These are phyloP conservation scores for Penicillium coffeae DNA, from an alignment of 495 filamentous ascomycete species.

Conservation along the genomic window DNA sequence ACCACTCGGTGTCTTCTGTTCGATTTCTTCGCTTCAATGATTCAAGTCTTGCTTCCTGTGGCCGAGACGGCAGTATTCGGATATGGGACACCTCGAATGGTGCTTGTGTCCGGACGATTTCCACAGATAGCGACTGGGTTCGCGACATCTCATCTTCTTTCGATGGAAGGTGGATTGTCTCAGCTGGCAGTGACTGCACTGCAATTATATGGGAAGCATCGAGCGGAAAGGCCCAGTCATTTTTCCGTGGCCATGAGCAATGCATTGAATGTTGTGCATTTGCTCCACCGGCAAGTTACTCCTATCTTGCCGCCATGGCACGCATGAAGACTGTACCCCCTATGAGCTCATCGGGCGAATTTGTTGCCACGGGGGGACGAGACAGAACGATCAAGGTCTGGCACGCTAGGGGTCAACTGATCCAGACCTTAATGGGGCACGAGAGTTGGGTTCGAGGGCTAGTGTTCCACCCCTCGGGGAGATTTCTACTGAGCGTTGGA, in stretches of 20 bases:
- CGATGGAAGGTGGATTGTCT: conserved; percentile 79
- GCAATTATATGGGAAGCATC: conserved; percentile 78
- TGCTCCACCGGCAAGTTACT: conserved; percentile 72
- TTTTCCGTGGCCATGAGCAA: conserved; percentile 82
- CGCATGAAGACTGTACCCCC: conserved; percentile 74
- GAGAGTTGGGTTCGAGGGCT: conserved; percentile 89
- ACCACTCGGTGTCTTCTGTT: conserved; percentile 84
- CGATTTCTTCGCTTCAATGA: conserved; percentile 75
- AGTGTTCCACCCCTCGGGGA: conserved; percentile 87
- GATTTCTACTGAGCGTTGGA: conserved; percentile 74
- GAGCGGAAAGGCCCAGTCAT: conserved; percentile 59
- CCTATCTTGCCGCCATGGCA: conserved; percentile 61
- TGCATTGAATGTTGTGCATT: conserved; percentile 81
- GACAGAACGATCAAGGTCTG: conserved; percentile 89
- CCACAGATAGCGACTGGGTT: conserved; percentile 57
- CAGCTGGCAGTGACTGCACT: conserved; percentile 73
- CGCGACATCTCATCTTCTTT: conserved; percentile 75
- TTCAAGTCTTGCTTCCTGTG: conserved; percentile 80
- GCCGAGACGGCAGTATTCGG: conserved; percentile 21
- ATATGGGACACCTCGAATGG: conserved; percentile 12
- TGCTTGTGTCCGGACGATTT: conserved; percentile 4
- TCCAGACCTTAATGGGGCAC: conserved; percentile 86
- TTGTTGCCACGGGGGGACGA: conserved; percentile 80
- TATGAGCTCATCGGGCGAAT: conserved; percentile 67
- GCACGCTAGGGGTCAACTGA: conserved; percentile 73